phyloP scores from a whole-genome alignment of 257 asterid species.

The Lycium barbarum region DNA sequence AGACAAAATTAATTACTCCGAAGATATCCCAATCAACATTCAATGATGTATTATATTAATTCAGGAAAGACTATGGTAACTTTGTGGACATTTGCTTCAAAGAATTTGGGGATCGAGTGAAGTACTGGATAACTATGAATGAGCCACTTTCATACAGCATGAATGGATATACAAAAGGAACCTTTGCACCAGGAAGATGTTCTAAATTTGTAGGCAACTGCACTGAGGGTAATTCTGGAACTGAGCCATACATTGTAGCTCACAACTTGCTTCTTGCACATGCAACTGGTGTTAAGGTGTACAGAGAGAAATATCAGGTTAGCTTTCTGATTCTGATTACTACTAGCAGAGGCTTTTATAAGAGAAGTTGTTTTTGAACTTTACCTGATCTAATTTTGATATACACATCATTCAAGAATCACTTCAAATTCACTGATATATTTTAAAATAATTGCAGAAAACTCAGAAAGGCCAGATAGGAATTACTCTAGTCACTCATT shows the following conservation, averaged over 20 bases:
- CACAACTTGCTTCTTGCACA: constrained; percentile 47
- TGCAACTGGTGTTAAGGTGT: constrained; percentile 40
- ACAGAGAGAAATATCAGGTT: constrained; percentile 41
- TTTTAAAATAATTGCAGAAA: constrained; percentile 23
- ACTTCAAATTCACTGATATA: too few relatives aligned
- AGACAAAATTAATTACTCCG: neutral
- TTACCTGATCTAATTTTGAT: too few relatives aligned
- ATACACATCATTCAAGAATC: too few relatives aligned
- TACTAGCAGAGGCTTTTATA: too few relatives aligned
- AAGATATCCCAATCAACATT: neutral
- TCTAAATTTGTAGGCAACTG: constrained; percentile 4
- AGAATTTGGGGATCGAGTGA: constrained; percentile 47
- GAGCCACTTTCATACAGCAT: constrained; percentile 34
- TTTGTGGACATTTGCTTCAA: constrained; percentile 43
- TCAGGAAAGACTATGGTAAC: constrained; percentile 36
- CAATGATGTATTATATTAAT: neutral
- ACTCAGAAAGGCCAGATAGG: constrained; percentile 39
- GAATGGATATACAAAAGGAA: constrained; percentile 37
- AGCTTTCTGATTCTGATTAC: neutral
- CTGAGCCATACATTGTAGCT: constrained; percentile 45
- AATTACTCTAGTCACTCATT: constrained; percentile 35
- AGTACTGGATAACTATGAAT: constrained; percentile 44
- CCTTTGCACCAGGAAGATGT: constrained; percentile 42
- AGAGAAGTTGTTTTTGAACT: too few relatives aligned
- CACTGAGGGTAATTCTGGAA: constrained; percentile 40